Evolutionary conservation across 1,139 yeast species (phyloP).

Genomic region (Hansenula sp.): DNA sequence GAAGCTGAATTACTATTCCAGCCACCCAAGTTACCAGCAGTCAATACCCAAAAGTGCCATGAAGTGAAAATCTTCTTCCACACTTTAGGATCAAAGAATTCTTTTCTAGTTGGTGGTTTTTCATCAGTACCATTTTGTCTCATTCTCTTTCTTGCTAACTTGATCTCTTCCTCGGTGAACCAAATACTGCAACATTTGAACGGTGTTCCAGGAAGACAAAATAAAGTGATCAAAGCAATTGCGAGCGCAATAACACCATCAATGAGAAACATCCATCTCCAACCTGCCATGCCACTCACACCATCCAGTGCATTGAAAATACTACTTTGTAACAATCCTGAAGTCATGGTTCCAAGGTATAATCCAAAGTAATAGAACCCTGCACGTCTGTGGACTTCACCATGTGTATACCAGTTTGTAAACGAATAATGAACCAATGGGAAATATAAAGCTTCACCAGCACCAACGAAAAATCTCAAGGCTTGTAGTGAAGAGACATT

Average conservation of each 20-base stretch:
- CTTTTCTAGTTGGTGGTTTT: constrained; percentile 15
- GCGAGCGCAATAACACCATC: constrained; percentile 60
- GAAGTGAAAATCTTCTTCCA: constrained; percentile 44
- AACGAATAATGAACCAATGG: constrained; percentile 58
- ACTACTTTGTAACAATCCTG: constrained; percentile 62
- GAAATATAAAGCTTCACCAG: constrained; percentile 58
- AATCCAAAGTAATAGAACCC: constrained; percentile 60
- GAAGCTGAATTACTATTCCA: constrained; percentile 32
- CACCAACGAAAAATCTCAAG: constrained; percentile 53
- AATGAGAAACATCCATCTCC: constrained; percentile 74
- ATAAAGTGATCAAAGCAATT: constrained; percentile 60
- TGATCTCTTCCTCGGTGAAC: constrained; percentile 53
- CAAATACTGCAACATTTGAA: constrained; percentile 52
- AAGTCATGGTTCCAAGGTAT: constrained; percentile 54
- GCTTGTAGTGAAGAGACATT: constrained; percentile 41
- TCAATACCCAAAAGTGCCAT: constrained; percentile 37
- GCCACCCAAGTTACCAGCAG: constrained; percentile 31
- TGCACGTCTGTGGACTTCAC: constrained; percentile 57
- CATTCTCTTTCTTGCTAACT: constrained; percentile 52
- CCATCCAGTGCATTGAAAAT: constrained; percentile 45
- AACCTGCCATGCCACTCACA: constrained; percentile 48
- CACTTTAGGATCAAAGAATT: constrained; percentile 27
- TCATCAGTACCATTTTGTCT: constrained; percentile 34
- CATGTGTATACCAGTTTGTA: constrained; percentile 58
- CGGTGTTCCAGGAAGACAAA: constrained; percentile 69